Evolutionary conservation across 2,329 filamentous ascomycete species (phyloP), one percentile per base, ranked within the genome.

Genomic region (Dactylella cylindrospora): DNA sequence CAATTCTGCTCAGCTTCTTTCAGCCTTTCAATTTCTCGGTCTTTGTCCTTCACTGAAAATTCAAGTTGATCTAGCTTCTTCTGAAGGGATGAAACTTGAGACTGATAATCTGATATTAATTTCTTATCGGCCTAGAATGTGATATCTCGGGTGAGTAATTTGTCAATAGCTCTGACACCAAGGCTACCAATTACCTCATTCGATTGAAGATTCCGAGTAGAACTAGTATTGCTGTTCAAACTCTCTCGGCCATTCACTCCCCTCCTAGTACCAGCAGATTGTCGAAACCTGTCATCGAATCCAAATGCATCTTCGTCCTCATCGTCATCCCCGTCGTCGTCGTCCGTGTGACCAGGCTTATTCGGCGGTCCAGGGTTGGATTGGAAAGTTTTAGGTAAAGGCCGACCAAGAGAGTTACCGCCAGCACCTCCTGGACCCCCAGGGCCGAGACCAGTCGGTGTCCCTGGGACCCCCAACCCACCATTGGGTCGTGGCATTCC

Each of bases 331-430:
- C 75, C 75, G 66, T 88, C 88, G 67, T 95, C 90, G 22, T 62
- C 57, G 20, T 29, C 22, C 15, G 35, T 38, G 23, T 62, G 53
- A 5, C 15, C 32, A 6, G 36, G 17, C 4, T 33, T 33, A 71
- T 96, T 97, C 0, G 93, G 93, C 25, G 97, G 86, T 69, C 97
- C 95, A 0, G 90, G 97, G 71, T 95, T 97, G 71, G 86, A 91
- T 71, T 95, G 90, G 67, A 95, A 90, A 29, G 90, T 90, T 71
- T 94, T 95, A 12, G 88, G 86, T 67, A 88, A 81, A 3, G 90
- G 90, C 38, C 88, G 80, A 33, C 85, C 67, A 43, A 69, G 65
- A 6, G 60, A 47, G 32, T 65, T 66, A 3, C 51, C 43, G 22
- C 43, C 62, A 9, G 49, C 26, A 22, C 29, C 36, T 6, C 57